A percentile compares a stretch with the other conserved stretches of the same genome.
Evolutionary conservation across 139 green algal species (phyloP).

Genomic region (Helicosporidium sp.): DNA sequence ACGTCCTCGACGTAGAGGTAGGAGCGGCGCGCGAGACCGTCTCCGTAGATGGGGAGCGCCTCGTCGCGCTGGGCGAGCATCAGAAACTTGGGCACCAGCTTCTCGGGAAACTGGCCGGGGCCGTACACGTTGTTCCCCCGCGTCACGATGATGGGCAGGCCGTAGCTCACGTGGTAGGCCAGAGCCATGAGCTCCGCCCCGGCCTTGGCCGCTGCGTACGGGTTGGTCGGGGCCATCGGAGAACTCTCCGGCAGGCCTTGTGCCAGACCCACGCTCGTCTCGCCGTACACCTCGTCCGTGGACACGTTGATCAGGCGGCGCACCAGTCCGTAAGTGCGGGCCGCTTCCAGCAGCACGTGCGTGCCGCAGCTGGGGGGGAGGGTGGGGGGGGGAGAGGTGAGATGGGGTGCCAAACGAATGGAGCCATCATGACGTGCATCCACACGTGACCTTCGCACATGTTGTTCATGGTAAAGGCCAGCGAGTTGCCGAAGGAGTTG

Average conservation of each 20-base stretch:
- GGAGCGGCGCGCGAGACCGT: slow-evolving; percentile 20
- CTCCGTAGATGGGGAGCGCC: slow-evolving; percentile 50
- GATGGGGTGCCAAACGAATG: background rate
- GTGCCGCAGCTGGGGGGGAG: slow-evolving; percentile 88
- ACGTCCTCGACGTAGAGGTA: slow-evolving; percentile 91
- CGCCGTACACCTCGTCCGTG: slow-evolving; percentile 43
- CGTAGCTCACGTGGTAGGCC: slow-evolving; percentile 66
- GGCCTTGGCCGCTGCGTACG: slow-evolving; percentile 92
- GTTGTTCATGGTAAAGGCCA: slow-evolving; percentile 93
- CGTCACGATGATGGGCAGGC: slow-evolving; percentile 81
- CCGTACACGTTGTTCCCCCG: slow-evolving; percentile 98
- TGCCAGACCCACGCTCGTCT: slow-evolving; percentile 10
- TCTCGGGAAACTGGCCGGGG: slow-evolving; percentile 83
- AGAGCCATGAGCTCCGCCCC: slow-evolving; percentile 93
- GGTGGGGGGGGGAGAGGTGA: slow-evolving; percentile 61
- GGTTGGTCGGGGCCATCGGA: slow-evolving; percentile 84
- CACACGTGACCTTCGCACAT: slow-evolving; percentile 19
- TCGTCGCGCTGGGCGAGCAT: slow-evolving; percentile 42
- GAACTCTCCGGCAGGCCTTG: slow-evolving; percentile 48
- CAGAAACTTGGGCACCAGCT: slow-evolving; percentile 51
- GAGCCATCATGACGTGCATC: background rate
- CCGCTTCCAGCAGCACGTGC: slow-evolving; percentile 83
- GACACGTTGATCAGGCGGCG: slow-evolving; percentile 83
- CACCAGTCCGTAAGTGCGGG: slow-evolving; percentile 52
- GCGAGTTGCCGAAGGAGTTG: slow-evolving; percentile 90